A percentile compares a stretch with the other conserved stretches of the same genome.
phyloP scores from a whole-genome alignment of 176 grass and related monocot genomes.

The Puccinellia tenuiflora region DNA sequence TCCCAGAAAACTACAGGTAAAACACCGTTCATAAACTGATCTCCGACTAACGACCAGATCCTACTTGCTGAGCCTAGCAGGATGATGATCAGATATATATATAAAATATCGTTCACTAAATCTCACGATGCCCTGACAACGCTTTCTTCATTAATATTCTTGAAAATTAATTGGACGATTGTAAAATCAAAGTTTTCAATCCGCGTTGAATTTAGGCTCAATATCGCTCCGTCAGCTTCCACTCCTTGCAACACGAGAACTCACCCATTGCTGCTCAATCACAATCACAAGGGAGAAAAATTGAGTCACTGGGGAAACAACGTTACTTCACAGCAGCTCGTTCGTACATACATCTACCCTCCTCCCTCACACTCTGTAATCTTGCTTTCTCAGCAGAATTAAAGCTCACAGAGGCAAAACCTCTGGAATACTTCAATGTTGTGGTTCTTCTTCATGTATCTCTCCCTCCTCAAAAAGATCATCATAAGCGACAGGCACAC shows the following conservation, averaged over 20 bases:
- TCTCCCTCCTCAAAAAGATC: slow-evolving; percentile 93
- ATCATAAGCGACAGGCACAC: slow-evolving; percentile 75
- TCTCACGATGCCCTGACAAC: background rate
- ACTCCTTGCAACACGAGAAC: background rate
- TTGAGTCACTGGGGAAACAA: background rate
- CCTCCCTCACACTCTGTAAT: background rate
- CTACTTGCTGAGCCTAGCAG: too few relatives aligned
- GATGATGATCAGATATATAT: background rate
- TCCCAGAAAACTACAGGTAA: too few relatives aligned
- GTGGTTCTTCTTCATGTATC: slow-evolving; percentile 47
- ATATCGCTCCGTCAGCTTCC: background rate
- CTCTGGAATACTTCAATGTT: slow-evolving; percentile 21
- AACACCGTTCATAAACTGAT: too few relatives aligned
- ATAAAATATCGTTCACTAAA: background rate
- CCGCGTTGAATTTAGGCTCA: background rate
- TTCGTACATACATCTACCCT: background rate
- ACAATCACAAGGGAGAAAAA: background rate
- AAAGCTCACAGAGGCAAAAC: background rate
- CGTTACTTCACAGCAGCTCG: background rate
- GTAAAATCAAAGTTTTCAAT: slow-evolving; percentile 5
- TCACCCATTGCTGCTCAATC: background rate
- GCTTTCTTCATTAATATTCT: background rate
- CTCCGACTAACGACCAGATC: too few relatives aligned
- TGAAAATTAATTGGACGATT: background rate
- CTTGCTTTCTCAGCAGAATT: slow-evolving; percentile 9